phyloP scores from a whole-genome alignment of 2,329 filamentous ascomycete genomes.

The Clarireedia paspali region DNA sequence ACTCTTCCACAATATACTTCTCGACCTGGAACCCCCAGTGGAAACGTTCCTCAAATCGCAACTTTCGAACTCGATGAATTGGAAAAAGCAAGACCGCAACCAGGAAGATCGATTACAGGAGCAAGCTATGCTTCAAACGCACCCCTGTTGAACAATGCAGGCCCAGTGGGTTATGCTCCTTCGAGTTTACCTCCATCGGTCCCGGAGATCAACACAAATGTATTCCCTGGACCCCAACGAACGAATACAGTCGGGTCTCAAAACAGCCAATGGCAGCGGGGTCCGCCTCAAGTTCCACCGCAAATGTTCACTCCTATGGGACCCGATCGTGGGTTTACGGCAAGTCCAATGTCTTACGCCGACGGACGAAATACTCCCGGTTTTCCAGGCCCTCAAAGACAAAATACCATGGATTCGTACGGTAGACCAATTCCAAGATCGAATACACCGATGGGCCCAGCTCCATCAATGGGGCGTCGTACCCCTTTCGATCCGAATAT shows the following conservation, averaged over 20 bases:
- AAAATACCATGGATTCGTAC: conserved; percentile 18
- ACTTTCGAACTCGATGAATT: conserved; percentile 43
- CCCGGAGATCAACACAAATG: conserved; percentile 19
- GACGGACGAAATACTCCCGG: conserved; percentile 13
- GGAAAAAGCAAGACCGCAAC: conserved; percentile 43
- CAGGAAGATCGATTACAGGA: conserved; percentile 42
- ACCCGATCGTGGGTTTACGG: conserved; percentile 23
- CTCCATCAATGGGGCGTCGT: conserved; percentile 22
- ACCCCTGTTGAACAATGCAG: conserved; percentile 52
- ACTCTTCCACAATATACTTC: conserved; percentile 58
- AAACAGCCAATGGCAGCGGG: conserved; percentile 21
- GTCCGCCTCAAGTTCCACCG: conserved; percentile 15
- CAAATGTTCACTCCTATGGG: conserved; percentile 25
- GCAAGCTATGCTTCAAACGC: conserved; percentile 57
- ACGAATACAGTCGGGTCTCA: conserved; percentile 22
- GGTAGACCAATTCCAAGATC: conserved; percentile 24
- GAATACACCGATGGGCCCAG: conserved; percentile 20
- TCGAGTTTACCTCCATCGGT: conserved; percentile 23
- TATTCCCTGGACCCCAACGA: conserved; percentile 20
- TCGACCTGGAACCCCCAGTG: conserved; percentile 45
- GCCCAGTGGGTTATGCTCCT: conserved; percentile 47
- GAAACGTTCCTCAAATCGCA: conserved; percentile 31
- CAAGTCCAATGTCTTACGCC: conserved; percentile 24
- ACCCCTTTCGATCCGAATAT: conserved; percentile 21
- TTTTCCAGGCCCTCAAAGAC: background rate